phyloP scores from a whole-genome alignment of 2,329 filamentous ascomycete species.

The Plenodomus tracheiphilus region DNA sequence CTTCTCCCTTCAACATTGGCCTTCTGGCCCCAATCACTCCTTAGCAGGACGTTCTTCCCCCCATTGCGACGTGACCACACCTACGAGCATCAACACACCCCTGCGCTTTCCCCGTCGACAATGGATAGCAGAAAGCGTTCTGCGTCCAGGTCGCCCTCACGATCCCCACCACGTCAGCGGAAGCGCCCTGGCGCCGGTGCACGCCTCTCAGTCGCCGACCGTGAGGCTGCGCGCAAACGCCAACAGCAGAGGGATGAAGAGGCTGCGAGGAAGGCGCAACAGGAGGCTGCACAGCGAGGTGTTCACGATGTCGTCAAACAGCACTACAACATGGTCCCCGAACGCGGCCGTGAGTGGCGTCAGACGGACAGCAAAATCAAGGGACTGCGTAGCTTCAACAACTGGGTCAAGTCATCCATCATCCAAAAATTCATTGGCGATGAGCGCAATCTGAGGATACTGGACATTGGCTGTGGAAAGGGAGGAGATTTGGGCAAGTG shows the following conservation, averaged over 20 bases:
- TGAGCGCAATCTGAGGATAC: constrained; percentile 68
- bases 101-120: neutral
- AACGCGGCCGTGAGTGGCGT: constrained; percentile 92
- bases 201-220: constrained; percentile 69
- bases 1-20: no score
- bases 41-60: no score
- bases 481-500: constrained; percentile 95
- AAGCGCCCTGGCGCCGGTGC: constrained; percentile 59
- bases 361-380: constrained; percentile 94
- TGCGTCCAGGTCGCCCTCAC: constrained; percentile 39
- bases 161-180: constrained; percentile 61
- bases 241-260: constrained; percentile 47
- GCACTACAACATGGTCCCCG: constrained; percentile 94
- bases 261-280: constrained; percentile 53
- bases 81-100: neutral
- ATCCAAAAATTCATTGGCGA: constrained; percentile 82
- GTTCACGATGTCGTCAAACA: constrained; percentile 86
- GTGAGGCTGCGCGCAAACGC: constrained; percentile 66
- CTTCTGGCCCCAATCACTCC: no score
- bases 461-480: constrained; percentile 96
- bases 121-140: constrained; percentile 26
- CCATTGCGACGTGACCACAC: no score
- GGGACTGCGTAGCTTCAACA: constrained; percentile 92
- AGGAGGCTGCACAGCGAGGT: constrained; percentile 53
- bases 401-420: constrained; percentile 97